Evolutionary conservation across 306 rosid genomes (phyloP).

Genomic region (Prunus campanulata): DNA sequence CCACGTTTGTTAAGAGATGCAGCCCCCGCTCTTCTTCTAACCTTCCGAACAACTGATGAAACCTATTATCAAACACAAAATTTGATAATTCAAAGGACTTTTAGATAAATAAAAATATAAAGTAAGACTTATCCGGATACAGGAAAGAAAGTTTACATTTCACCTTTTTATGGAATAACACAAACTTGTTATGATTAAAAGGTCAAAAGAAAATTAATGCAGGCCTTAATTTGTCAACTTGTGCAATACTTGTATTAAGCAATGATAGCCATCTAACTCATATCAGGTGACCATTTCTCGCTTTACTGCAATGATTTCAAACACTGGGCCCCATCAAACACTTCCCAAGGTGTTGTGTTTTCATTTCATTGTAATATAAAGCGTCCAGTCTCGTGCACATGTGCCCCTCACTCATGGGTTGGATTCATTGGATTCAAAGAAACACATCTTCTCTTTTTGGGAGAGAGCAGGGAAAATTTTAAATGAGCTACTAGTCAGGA

Average conservation of each 20-base stretch:
- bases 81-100: neutral
- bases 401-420: neutral
- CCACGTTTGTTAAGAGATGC: conserved; percentile 55
- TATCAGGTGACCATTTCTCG: neutral
- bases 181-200: neutral
- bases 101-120: neutral
- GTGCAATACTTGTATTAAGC: neutral
- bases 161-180: neutral
- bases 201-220: neutral
- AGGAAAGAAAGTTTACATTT: neutral
- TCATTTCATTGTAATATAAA: no score
- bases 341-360: neutral
- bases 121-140: neutral
- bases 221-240: neutral
- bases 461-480: no score
- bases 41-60: conserved; percentile 56
- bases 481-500: no score
- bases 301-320: neutral
- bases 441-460: no score
- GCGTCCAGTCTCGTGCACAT: neutral
- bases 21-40: conserved; percentile 65
- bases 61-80: conserved; percentile 49
- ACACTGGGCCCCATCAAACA: neutral
- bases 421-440: no score
- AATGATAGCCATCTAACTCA: neutral